These are phyloP conservation scores for Nemophila menziesii DNA, from an alignment of 257 asterid genomes.

Conservation along the genomic window DNA sequence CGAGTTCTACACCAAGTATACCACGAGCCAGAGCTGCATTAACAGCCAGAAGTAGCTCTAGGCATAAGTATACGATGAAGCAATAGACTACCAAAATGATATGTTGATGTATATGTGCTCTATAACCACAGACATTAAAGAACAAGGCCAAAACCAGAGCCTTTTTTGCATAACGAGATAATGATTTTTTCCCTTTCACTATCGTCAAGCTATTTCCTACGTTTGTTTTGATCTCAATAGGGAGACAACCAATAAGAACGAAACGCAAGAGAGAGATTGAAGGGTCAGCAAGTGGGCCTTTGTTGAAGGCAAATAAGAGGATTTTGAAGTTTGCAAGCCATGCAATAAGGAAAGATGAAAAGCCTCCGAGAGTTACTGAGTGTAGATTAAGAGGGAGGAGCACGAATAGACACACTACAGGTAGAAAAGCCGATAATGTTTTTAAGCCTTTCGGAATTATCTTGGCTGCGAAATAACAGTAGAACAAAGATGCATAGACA, in stretches of 20 bases:
- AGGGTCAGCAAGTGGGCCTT: conserved; percentile 32
- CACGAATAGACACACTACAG: conserved; percentile 32
- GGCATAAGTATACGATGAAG: conserved; percentile 28
- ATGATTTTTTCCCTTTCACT: neutral
- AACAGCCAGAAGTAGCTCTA: conserved; percentile 28
- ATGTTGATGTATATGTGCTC: neutral
- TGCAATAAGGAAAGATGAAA: conserved; percentile 38
- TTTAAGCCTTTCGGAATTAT: conserved; percentile 11
- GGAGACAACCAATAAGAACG: conserved; percentile 44
- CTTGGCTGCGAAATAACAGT: conserved; percentile 24
- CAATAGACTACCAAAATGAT: conserved; percentile 12
- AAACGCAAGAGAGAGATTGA: conserved; percentile 35
- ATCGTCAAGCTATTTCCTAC: neutral
- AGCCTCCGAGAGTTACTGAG: conserved; percentile 30
- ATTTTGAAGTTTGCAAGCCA: conserved; percentile 80
- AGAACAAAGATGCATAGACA: conserved; percentile 20
- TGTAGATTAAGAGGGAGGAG: conserved; percentile 35
- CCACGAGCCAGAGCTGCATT: conserved; percentile 31
- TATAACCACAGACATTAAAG: conserved; percentile 8
- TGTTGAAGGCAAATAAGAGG: conserved; percentile 47
- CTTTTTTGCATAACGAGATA: conserved; percentile 12
- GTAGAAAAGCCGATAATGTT: conserved; percentile 35
- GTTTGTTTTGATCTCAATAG: conserved; percentile 30
- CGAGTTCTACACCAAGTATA: conserved; percentile 35
- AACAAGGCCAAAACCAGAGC: conserved; percentile 11